Conservation (phyloP, 2,329 filamentous ascomycete species). For the Gyromitra esculenta region DNA sequence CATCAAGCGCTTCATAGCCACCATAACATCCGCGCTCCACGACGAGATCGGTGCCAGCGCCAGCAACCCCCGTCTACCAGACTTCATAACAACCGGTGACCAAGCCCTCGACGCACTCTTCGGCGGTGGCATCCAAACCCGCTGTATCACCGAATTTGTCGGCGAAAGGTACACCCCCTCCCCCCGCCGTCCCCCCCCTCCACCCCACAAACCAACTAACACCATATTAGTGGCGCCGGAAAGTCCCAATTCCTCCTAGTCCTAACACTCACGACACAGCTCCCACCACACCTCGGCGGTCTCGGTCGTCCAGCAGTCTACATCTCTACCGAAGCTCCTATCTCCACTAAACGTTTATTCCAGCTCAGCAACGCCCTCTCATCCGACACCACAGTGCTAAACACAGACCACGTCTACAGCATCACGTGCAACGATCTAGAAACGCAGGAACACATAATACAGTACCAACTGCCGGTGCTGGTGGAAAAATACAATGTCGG, state of each 20-base stretch:
- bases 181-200: slow-evolving; percentile 3
- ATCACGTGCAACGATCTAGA: slow-evolving; percentile 89
- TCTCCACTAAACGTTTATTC: slow-evolving; percentile 81
- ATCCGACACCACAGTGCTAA: slow-evolving; percentile 66
- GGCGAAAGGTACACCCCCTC: slow-evolving; percentile 76
- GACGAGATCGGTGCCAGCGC: slow-evolving; percentile 53
- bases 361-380: slow-evolving; percentile 73
- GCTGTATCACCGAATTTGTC: slow-evolving; percentile 86
- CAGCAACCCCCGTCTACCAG: slow-evolving; percentile 59
- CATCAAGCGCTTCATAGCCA: slow-evolving; percentile 73
- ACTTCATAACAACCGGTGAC: slow-evolving; percentile 82
- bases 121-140: slow-evolving; percentile 80
- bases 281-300: slow-evolving; percentile 73
- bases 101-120: slow-evolving; percentile 74
- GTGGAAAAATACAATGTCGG: slow-evolving; percentile 79
- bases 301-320: slow-evolving; percentile 77
- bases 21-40: slow-evolving; percentile 26
- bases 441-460: slow-evolving; percentile 92
- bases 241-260: slow-evolving; percentile 94
- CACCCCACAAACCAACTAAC: slow-evolving; percentile 53
- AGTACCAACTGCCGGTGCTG: slow-evolving; percentile 89
- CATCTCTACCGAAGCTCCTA: slow-evolving; percentile 88
- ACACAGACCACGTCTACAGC: slow-evolving; percentile 79
- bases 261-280: slow-evolving; percentile 83
- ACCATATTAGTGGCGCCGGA: slow-evolving; percentile 73